phyloP scores from a whole-genome alignment of 192 early-diverging fungal genomes.

The Backusella psychrophila region DNA sequence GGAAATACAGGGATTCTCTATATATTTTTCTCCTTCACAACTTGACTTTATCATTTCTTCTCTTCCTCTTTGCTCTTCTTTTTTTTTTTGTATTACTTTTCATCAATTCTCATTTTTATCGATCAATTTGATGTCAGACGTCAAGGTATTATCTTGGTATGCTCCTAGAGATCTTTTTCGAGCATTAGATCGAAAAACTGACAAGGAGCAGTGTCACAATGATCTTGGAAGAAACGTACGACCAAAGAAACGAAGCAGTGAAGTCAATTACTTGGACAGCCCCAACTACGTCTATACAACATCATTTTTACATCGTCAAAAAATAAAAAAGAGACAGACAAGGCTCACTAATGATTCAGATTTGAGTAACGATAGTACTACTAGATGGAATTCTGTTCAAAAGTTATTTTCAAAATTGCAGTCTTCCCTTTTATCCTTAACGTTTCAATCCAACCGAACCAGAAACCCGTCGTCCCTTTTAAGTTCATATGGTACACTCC shows the following conservation, averaged over 20 bases:
- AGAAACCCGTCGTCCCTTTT: neutral
- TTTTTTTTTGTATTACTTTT: neutral
- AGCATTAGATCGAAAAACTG: neutral
- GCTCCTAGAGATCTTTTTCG: neutral
- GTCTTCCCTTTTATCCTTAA: neutral
- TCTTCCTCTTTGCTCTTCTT: neutral
- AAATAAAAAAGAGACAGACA: neutral
- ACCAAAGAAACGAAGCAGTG: neutral
- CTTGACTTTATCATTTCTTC: neutral
- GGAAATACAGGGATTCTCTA: neutral
- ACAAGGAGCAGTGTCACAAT: neutral
- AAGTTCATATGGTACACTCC: neutral
- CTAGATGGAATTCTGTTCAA: neutral
- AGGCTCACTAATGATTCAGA: neutral
- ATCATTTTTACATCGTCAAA: neutral
- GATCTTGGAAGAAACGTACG: neutral
- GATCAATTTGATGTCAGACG: neutral
- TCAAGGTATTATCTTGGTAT: neutral
- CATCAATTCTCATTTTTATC: neutral
- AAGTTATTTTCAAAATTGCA: neutral
- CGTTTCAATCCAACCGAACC: neutral
- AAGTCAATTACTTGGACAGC: neutral
- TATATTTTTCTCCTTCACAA: neutral
- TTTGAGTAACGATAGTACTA: neutral
- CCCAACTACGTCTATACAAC: neutral